Base-by-base conservation (phyloP, 2,329 filamentous ascomycete genomes). In the Exophiala calicioides region DNA sequence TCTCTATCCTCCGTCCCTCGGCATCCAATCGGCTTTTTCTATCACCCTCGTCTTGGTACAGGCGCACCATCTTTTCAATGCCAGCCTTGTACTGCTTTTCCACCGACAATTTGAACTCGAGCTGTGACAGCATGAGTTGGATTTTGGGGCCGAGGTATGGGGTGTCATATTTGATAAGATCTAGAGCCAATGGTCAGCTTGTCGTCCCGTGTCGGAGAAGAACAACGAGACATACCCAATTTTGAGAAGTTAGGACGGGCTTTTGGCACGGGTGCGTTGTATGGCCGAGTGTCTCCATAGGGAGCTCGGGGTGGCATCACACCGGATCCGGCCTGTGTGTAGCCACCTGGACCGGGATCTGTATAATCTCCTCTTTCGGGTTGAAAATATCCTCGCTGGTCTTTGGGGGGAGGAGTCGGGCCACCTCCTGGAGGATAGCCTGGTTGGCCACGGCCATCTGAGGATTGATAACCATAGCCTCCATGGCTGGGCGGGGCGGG, bases 31-130 rank as follows among this genome's bases (percentile, higher is more conserved):
- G 88, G 72, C 91, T 97, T 76, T 95, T 96, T 60, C 90, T 84
- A 65, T 98, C 93, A 21, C 93, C 91, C 68, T 97, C 93, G 79
- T 97, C 93, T 65, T 93, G 85, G 65, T 98, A 98, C 26, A 98
- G 77, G 66, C 93, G 89, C 35, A 96, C 88, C 93, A 98, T 97
- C 75, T 98, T 98, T 70, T 98, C 93, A 60, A 98, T 93, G 53
- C 93, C 93, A 64, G 95, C 94, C 58, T 97, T 90, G 70, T 98
- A 98, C 71, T 98, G 93, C 66, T 96, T 95, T 68, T 98, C 93
- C 20, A 98, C 93, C 58, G 93, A 95, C 52, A 98, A 80, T 74
- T 98, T 98, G 76, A 98, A 98, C 69, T 97, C 90, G 55, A 98
- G 85, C 69, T 98, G 93, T 36, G 93, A 95, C 63, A 98, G 76